phyloP scores from a whole-genome alignment of 2,329 filamentous ascomycete genomes.

The Balansia obtecta region DNA sequence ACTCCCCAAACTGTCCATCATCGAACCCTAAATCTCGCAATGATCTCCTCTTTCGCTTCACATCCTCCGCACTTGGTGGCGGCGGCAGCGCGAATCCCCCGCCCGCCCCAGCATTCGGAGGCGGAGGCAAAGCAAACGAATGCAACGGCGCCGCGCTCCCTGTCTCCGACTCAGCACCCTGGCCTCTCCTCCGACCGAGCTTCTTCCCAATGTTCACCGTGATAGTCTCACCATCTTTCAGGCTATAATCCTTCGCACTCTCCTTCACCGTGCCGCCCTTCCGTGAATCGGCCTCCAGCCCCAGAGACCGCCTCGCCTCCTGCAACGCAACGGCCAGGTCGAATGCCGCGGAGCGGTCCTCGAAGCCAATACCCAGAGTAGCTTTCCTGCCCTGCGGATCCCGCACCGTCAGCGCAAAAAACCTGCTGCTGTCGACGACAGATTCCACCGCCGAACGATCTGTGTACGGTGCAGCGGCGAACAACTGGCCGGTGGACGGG shows the following conservation, averaged over 20 bases:
- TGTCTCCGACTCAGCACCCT: not conserved
- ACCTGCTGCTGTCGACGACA: constrained; percentile 66
- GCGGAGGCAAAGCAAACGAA: constrained; percentile 65
- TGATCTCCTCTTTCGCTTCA: constrained; percentile 46
- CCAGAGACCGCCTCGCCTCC: constrained; percentile 60
- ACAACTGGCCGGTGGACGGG: constrained; percentile 56
- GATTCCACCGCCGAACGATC: constrained; percentile 55
- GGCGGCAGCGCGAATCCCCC: constrained; percentile 46
- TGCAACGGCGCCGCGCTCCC: constrained; percentile 23
- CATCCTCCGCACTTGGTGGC: constrained; percentile 49
- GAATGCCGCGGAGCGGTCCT: constrained; percentile 75
- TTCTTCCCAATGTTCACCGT: constrained; percentile 60
- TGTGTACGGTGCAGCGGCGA: constrained; percentile 74
- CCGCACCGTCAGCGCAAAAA: constrained; percentile 73
- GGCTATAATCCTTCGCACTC: constrained; percentile 55
- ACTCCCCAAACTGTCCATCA: constrained; percentile 81
- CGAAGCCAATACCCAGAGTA: constrained; percentile 72
- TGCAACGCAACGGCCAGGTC: constrained; percentile 74
- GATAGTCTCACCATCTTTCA: constrained; percentile 86
- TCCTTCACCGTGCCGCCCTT: constrained; percentile 22
- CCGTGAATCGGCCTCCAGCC: constrained; percentile 34
- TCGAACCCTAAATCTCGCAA: constrained; percentile 66
- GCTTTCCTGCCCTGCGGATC: constrained; percentile 67
- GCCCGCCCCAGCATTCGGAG: constrained; percentile 37
- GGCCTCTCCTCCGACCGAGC: constrained; percentile 35